These are phyloP conservation scores for Claviceps fusiformis DNA, from an alignment of 2,329 filamentous ascomycete genomes.

Conservation along the genomic window DNA sequence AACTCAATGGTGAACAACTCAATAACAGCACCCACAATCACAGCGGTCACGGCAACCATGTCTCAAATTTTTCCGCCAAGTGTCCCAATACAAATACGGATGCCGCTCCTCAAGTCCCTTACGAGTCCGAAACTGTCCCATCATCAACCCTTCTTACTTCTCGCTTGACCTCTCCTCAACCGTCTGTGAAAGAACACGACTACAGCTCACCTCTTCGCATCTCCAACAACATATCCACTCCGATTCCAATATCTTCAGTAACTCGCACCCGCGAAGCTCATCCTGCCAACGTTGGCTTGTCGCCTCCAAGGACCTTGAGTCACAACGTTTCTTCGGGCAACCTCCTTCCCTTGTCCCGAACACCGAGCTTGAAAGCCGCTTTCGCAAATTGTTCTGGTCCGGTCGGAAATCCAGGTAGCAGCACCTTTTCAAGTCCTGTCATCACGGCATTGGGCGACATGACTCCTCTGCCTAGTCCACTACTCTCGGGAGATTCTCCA, in stretches of 20 bases:
- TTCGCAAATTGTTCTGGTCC: conserved; percentile 35
- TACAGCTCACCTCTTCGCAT: conserved; percentile 21
- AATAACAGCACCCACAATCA: neutral
- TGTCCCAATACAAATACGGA: conserved; percentile 6
- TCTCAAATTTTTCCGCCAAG: conserved; percentile 4
- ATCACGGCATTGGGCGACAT: conserved; percentile 65
- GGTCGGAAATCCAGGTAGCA: conserved; percentile 46
- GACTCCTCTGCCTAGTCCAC: conserved; percentile 65
- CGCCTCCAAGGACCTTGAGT: conserved; percentile 16
- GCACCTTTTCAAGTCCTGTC: conserved; percentile 55
- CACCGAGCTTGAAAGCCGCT: conserved; percentile 47
- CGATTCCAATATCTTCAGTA: conserved; percentile 7
- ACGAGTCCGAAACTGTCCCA: conserved; percentile 16
- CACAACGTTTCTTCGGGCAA: conserved; percentile 18
- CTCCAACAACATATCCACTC: conserved; percentile 21
- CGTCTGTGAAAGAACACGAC: conserved; percentile 4
- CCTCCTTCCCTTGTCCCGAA: conserved; percentile 40
- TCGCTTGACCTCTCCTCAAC: conserved; percentile 7
- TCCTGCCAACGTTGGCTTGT: conserved; percentile 20
- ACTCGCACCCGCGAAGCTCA: conserved; percentile 19
- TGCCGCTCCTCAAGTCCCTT: conserved; percentile 12
- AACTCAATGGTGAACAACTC: neutral
- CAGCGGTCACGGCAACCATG: conserved; percentile 2
- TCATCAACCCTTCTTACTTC: conserved; percentile 22
- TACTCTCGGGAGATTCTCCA: conserved; percentile 51